phyloP scores from a whole-genome alignment of 345 rosid genomes.

The Erucastrum elatum region DNA sequence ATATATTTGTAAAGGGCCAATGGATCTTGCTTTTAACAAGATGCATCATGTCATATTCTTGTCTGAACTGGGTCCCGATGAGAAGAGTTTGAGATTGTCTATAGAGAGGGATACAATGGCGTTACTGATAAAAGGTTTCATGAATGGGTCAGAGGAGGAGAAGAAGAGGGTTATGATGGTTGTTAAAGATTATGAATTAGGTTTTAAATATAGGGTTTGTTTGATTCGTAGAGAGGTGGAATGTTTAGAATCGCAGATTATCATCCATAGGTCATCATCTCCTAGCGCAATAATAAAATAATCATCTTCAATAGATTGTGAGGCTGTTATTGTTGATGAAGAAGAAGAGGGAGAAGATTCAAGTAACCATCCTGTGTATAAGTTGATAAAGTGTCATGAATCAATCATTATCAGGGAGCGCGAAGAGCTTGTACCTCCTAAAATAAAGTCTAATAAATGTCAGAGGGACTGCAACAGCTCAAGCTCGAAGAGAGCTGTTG shows the following conservation, averaged over 20 bases:
- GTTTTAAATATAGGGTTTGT: constrained; percentile 41
- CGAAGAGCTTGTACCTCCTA: constrained; percentile 40
- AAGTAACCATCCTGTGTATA: constrained; percentile 43
- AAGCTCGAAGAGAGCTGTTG: constrained; percentile 41
- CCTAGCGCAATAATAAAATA: constrained; percentile 1
- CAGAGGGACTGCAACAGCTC: constrained; percentile 35
- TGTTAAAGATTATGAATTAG: constrained; percentile 45
- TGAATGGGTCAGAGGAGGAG: constrained; percentile 43
- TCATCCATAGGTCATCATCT: neutral
- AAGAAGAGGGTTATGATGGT: constrained; percentile 38
- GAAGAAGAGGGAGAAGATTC: constrained; percentile 34
- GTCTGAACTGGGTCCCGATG: constrained; percentile 63
- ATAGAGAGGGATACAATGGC: constrained; percentile 54
- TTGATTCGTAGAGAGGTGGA: constrained; percentile 47
- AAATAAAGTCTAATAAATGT: constrained; percentile 19
- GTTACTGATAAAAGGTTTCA: constrained; percentile 50
- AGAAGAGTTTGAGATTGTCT: constrained; percentile 64
- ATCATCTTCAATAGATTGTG: constrained; percentile 27
- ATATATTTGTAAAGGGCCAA: constrained; percentile 61
- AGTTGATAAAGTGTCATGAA: constrained; percentile 67
- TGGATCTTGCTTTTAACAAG: constrained; percentile 77
- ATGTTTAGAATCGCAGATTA: constrained; percentile 35
- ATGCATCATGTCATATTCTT: constrained; percentile 67
- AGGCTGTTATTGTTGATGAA: neutral
- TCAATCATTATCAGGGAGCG: constrained; percentile 53